Conservation (phyloP, 768 basidiomycete species). For the Coprinellus micaceus region DNA sequence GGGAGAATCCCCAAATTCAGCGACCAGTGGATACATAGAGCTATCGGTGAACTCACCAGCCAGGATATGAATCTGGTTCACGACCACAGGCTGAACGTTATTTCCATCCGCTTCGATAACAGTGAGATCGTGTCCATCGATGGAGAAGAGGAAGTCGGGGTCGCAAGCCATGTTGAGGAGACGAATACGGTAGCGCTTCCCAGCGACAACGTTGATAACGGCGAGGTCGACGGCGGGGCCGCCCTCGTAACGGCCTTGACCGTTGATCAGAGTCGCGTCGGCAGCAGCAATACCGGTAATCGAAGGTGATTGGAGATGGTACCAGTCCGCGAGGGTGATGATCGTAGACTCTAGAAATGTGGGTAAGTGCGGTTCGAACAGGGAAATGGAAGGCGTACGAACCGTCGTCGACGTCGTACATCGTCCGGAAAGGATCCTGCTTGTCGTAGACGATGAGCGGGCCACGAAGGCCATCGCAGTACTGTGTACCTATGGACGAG, state of each 20-base stretch:
- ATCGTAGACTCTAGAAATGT: slow-evolving; percentile 28
- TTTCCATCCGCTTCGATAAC: slow-evolving; percentile 43
- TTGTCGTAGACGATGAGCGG: slow-evolving; percentile 21
- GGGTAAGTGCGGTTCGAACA: background rate
- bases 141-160: slow-evolving; percentile 40
- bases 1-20: too few relatives aligned
- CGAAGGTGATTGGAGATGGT: slow-evolving; percentile 27
- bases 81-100: slow-evolving; percentile 27
- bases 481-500: slow-evolving; percentile 14
- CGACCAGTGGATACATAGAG: too few relatives aligned
- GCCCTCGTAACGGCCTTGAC: slow-evolving; percentile 41
- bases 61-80: slow-evolving; percentile 40
- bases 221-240: slow-evolving; percentile 39
- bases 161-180: slow-evolving; percentile 50
- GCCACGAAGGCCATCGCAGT: slow-evolving; percentile 24
- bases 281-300: slow-evolving; percentile 18
- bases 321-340: slow-evolving; percentile 53
- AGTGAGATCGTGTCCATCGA: slow-evolving; percentile 37
- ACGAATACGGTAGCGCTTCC: slow-evolving; percentile 51
- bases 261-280: slow-evolving; percentile 51
- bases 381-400: background rate
- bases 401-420: slow-evolving; percentile 28
- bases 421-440: slow-evolving; percentile 13
- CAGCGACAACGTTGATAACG: slow-evolving; percentile 38
- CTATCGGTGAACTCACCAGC: slow-evolving; percentile 25